A percentile compares a stretch with the other conserved stretches of the same genome.
phyloP scores from a whole-genome alignment of 148 eudicot species.

The Chenopodium formosanum region DNA sequence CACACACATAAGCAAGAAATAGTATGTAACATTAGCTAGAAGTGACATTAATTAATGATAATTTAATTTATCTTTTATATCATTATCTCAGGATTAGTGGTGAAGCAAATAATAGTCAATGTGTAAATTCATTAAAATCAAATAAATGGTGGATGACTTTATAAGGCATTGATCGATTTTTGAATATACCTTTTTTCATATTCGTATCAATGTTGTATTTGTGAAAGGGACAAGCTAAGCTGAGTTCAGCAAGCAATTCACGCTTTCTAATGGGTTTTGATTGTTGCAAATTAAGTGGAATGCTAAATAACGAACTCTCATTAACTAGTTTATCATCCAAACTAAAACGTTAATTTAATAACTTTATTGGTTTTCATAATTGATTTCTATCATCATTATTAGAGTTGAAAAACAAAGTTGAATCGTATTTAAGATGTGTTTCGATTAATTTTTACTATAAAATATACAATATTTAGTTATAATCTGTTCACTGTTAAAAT shows the following conservation, averaged over 20 bases:
- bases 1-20: not conserved
- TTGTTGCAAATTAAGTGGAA: not conserved
- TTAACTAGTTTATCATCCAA: no score
- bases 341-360: no score
- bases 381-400: no score
- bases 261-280: not conserved
- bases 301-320: no score
- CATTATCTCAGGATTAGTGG: slow-evolving; percentile 1
- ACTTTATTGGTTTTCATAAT: no score
- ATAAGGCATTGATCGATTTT: not conserved
- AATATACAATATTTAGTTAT: no score
- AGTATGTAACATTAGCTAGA: not conserved
- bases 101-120: not conserved
- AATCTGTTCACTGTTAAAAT: no score
- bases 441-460: no score
- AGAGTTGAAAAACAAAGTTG: no score
- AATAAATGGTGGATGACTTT: slow-evolving; percentile 3
- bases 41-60: not conserved
- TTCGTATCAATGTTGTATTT: not conserved
- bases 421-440: no score
- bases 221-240: slow-evolving; percentile 2
- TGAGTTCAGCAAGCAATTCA: not conserved
- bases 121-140: not conserved
- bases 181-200: slow-evolving; percentile 3
- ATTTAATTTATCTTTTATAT: not conserved